phyloP scores from a whole-genome alignment of 352 stramenopile species.

The Pythium phragmitis region DNA sequence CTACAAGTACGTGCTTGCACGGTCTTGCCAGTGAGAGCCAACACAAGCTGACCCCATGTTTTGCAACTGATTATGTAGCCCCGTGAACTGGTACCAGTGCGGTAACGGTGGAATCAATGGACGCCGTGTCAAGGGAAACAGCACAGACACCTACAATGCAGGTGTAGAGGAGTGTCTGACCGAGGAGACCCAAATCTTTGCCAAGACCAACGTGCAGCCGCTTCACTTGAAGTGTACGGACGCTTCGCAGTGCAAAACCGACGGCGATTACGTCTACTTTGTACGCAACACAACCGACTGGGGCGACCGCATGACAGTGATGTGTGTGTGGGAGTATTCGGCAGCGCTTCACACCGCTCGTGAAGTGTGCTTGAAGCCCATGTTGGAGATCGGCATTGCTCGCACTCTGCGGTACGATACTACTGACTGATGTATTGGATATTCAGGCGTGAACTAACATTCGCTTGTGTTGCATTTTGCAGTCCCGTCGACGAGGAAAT shows the following conservation, averaged over 20 bases:
- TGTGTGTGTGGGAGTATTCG: constrained; percentile 84
- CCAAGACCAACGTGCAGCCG: constrained; percentile 69
- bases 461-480: background rate
- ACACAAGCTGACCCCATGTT: background rate
- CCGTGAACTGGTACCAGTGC: constrained; percentile 84
- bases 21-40: background rate
- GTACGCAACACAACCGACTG: constrained; percentile 79
- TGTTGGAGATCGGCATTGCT: constrained; percentile 71
- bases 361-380: constrained; percentile 69
- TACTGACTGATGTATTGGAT: background rate
- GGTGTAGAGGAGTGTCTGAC: constrained; percentile 54
- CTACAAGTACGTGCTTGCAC: constrained; percentile 53
- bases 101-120: constrained; percentile 54
- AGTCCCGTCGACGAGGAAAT: constrained; percentile 53
- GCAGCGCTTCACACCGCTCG: constrained; percentile 37
- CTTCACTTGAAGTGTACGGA: constrained; percentile 68
- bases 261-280: constrained; percentile 71
- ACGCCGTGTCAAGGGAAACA: constrained; percentile 27
- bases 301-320: constrained; percentile 81
- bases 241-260: constrained; percentile 45
- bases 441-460: background rate
- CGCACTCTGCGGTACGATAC: constrained; percentile 41
- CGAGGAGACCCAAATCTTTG: constrained; percentile 66
- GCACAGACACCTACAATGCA: constrained; percentile 46
- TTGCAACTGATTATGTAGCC: constrained; percentile 31